phyloP scores from a whole-genome alignment of 176 grass and related monocot species.

The Aegilops tauschii region DNA sequence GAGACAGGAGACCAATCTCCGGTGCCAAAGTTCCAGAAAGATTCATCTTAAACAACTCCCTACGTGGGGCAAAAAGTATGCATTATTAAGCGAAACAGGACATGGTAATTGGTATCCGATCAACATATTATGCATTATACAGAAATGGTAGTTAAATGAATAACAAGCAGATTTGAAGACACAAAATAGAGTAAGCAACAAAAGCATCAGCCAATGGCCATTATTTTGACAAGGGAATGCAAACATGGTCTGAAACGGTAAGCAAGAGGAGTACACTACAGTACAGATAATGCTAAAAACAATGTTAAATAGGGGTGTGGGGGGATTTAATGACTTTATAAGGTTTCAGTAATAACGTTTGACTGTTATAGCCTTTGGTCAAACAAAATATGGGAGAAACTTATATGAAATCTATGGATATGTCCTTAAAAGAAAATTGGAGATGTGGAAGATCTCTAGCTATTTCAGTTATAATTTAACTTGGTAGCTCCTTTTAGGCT shows the following conservation, averaged over 20 bases:
- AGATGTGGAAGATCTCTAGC: background rate
- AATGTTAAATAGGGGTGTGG: background rate
- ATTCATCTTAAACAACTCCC: slow-evolving; percentile 81
- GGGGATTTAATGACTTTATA: background rate
- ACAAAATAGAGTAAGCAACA: background rate
- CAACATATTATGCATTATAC: background rate
- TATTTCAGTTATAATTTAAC: background rate
- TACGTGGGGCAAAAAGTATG: slow-evolving; percentile 22
- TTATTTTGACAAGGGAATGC: background rate
- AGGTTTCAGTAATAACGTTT: background rate
- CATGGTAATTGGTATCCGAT: background rate
- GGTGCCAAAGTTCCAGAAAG: slow-evolving; percentile 84
- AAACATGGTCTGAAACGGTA: background rate
- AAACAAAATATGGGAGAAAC: background rate
- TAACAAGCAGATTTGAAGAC: background rate
- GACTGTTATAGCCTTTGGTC: background rate
- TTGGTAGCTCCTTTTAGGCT: background rate
- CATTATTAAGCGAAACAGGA: slow-evolving; percentile 18
- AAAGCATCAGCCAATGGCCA: background rate
- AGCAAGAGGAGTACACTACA: background rate
- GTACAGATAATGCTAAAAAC: background rate
- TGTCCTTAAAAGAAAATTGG: background rate
- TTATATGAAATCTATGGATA: background rate
- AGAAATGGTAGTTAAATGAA: background rate
- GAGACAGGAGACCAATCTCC: slow-evolving; percentile 62